Evolutionary conservation across 495 filamentous ascomycete species (phyloP).

Genomic region (Aspergillus steynii): DNA sequence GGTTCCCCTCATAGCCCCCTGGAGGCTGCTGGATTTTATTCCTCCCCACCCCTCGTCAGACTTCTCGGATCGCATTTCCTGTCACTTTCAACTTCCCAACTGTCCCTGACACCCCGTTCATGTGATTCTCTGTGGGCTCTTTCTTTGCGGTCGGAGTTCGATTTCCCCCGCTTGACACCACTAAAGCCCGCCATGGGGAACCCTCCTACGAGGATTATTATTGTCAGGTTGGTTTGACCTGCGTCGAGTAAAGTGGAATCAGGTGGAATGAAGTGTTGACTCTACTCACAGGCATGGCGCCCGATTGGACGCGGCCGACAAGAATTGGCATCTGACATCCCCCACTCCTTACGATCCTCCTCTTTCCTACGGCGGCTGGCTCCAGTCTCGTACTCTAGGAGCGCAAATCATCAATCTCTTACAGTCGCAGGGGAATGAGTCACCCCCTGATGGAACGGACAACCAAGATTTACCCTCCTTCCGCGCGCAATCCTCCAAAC

Average conservation of each 20-base stretch:
- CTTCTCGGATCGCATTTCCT: neutral
- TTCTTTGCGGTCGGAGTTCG: neutral
- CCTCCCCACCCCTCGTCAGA: neutral
- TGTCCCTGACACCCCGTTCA: neutral
- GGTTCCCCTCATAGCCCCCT: neutral
- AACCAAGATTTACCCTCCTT: conserved; percentile 10
- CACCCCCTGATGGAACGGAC: conserved; percentile 21
- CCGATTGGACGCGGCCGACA: conserved; percentile 88
- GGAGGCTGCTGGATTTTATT: neutral
- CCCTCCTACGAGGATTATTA: conserved; percentile 69
- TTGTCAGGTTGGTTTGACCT: conserved; percentile 65
- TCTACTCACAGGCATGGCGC: conserved; percentile 75
- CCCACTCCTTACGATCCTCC: conserved; percentile 95
- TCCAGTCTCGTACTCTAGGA: conserved; percentile 77
- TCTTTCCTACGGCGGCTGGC: conserved; percentile 92
- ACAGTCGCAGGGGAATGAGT: conserved; percentile 36
- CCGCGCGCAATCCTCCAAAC: conserved; percentile 20
- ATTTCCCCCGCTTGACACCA: neutral
- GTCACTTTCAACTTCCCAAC: neutral
- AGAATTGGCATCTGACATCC: conserved; percentile 93
- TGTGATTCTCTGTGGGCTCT: neutral
- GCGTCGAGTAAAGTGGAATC: neutral
- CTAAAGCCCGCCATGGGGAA: conserved; percentile 45
- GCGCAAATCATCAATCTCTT: conserved; percentile 76
- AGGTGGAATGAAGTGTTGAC: neutral